Evolutionary conservation across 345 rosid species (phyloP).

Genomic region (Hibiscus trionum): DNA sequence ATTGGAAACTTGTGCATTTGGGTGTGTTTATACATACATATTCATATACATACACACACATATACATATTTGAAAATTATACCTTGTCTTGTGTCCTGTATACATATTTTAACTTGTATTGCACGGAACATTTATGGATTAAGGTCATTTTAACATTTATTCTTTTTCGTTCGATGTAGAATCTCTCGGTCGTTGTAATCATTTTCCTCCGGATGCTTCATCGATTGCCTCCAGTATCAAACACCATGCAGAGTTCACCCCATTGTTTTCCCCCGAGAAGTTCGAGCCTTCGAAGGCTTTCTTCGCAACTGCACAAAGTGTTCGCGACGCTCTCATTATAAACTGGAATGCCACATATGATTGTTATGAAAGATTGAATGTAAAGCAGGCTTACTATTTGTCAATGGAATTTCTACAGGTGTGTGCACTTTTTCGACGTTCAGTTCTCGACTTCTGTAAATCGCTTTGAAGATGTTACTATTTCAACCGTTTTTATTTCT

Average conservation of each 20-base stretch:
- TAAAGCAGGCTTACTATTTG: slow-evolving; percentile 67
- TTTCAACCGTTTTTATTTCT: slow-evolving; percentile 6
- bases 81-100: background rate
- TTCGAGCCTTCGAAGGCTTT: slow-evolving; percentile 63
- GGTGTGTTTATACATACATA: background rate
- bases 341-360: slow-evolving; percentile 70
- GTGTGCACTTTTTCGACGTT: slow-evolving; percentile 8
- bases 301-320: slow-evolving; percentile 71
- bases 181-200: slow-evolving; percentile 13
- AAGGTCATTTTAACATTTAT: background rate
- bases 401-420: slow-evolving; percentile 88
- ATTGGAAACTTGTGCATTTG: background rate
- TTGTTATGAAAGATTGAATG: slow-evolving; percentile 47
- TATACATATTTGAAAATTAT: background rate
- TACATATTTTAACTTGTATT: background rate
- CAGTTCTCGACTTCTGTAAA: background rate
- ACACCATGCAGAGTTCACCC: slow-evolving; percentile 69
- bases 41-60: background rate
- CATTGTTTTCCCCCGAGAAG: slow-evolving; percentile 53
- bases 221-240: slow-evolving; percentile 55
- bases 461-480: slow-evolving; percentile 3
- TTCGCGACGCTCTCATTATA: slow-evolving; percentile 52
- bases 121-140: background rate
- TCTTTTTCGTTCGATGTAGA: slow-evolving; percentile 20
- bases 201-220: slow-evolving; percentile 40